A percentile compares a stretch with the other conserved stretches of the same genome.
Conservation (phyloP, 1,284 basidiomycete species). For the Golubevia pallescens region DNA sequence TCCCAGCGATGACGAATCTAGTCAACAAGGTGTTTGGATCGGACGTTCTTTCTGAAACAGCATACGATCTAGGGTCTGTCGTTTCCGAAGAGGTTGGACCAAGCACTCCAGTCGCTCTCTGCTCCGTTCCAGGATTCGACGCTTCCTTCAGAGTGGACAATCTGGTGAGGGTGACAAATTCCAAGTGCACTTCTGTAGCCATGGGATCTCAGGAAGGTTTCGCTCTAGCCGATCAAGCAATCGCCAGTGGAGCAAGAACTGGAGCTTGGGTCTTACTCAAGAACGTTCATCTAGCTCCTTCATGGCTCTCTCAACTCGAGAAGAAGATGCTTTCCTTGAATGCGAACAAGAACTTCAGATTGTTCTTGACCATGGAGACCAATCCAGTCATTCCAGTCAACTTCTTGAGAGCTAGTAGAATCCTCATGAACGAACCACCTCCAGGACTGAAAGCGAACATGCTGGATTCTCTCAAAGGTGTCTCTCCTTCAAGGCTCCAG, state of each 20-base stretch:
- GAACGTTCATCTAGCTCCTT: constrained; percentile 58
- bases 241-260: constrained; percentile 42
- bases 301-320: constrained; percentile 57
- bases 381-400: constrained; percentile 54
- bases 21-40: constrained; percentile 38
- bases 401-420: constrained; percentile 51
- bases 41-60: constrained; percentile 36
- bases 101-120: constrained; percentile 50
- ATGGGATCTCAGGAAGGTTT: constrained; percentile 61
- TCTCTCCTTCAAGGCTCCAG: constrained; percentile 35
- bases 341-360: constrained; percentile 48
- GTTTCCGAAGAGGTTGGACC: constrained; percentile 41
- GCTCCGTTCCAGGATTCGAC: constrained; percentile 59
- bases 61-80: constrained; percentile 26
- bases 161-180: constrained; percentile 34
- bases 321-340: constrained; percentile 54
- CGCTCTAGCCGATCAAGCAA: constrained; percentile 52
- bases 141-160: constrained; percentile 53
- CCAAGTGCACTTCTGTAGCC: constrained; percentile 48
- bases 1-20: constrained; percentile 42
- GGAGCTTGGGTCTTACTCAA: constrained; percentile 61
- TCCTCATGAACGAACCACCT: constrained; percentile 62
- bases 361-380: constrained; percentile 61
- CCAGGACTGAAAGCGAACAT: constrained; percentile 59
- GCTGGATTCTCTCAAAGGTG: constrained; percentile 43